These are phyloP conservation scores for Heimioporus sp. DNA, from an alignment of 768 basidiomycete species.

Conservation along the genomic window DNA sequence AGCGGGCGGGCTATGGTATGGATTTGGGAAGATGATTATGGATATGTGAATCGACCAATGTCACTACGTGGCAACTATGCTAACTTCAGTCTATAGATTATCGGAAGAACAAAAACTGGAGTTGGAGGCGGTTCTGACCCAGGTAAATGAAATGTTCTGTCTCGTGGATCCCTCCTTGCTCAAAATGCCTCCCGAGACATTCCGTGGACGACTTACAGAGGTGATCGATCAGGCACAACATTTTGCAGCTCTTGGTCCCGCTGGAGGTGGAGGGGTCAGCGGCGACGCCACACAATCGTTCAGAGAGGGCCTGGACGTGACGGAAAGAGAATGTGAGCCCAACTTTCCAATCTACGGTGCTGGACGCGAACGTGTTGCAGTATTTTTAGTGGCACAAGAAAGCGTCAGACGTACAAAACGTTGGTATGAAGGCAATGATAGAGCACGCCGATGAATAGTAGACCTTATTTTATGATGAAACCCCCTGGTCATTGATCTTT, in stretches of 20 bases:
- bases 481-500: slow-evolving; percentile 21
- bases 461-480: neutral
- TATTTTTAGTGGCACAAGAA: slow-evolving; percentile 84
- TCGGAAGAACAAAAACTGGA: slow-evolving; percentile 72
- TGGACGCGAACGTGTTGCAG: slow-evolving; percentile 38
- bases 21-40: slow-evolving; percentile 83
- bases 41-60: slow-evolving; percentile 56
- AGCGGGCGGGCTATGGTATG: slow-evolving; percentile 88
- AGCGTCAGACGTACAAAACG: slow-evolving; percentile 71
- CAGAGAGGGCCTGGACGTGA: slow-evolving; percentile 88
- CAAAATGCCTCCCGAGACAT: slow-evolving; percentile 49
- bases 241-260: slow-evolving; percentile 68
- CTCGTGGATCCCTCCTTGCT: neutral
- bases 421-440: slow-evolving; percentile 82
- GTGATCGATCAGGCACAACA: slow-evolving; percentile 87
- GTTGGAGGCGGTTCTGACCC: slow-evolving; percentile 68
- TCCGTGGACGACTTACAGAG: slow-evolving; percentile 73
- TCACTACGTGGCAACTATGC: neutral
- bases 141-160: slow-evolving; percentile 37
- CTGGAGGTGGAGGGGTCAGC: slow-evolving; percentile 49
- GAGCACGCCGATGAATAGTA: slow-evolving; percentile 41
- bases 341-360: neutral
- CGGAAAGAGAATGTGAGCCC: slow-evolving; percentile 82
- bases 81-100: slow-evolving; percentile 46
- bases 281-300: slow-evolving; percentile 71